These are phyloP conservation scores for Thermothelomyces thermophilus DNA, from an alignment of 2,329 filamentous ascomycete genomes.

Conservation along the genomic window DNA sequence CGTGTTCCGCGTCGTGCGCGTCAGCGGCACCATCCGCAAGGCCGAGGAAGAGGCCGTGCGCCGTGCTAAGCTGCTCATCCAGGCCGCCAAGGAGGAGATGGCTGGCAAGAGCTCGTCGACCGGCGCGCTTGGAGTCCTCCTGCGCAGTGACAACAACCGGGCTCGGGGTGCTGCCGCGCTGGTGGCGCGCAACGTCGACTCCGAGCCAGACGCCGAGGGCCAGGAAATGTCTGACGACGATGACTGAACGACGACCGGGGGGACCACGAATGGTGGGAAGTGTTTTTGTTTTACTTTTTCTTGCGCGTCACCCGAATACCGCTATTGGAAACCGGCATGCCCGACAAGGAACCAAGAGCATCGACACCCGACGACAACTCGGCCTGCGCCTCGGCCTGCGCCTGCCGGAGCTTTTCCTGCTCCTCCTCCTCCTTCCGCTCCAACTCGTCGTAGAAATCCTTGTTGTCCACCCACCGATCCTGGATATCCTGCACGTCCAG, in stretches of 20 bases:
- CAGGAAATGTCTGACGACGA: too few relatives aligned
- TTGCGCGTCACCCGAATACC: conserved; percentile 69
- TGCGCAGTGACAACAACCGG: too few relatives aligned
- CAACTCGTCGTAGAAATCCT: conserved; percentile 76
- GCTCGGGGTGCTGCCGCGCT: too few relatives aligned
- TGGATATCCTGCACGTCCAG: conserved; percentile 87
- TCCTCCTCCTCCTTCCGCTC: conserved; percentile 71
- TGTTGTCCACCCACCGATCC: conserved; percentile 89
- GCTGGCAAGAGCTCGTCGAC: conserved; percentile 35
- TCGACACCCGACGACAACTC: conserved; percentile 32
- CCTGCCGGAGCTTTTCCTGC: conserved; percentile 52
- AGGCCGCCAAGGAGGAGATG: conserved; percentile 53
- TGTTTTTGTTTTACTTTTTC: conserved; percentile 51
- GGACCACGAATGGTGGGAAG: too few relatives aligned
- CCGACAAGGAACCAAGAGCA: conserved; percentile 45
- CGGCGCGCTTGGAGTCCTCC: too few relatives aligned
- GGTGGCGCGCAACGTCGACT: too few relatives aligned
- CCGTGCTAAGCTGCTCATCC: conserved; percentile 64
- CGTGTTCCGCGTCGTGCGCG: conserved; percentile 75
- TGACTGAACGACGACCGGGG: too few relatives aligned
- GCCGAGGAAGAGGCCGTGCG: conserved; percentile 84
- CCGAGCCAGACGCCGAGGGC: too few relatives aligned
- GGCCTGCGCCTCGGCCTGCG: conserved; percentile 30
- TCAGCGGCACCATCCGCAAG: conserved; percentile 90
- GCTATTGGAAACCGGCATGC: conserved; percentile 32